A percentile compares a stretch with the other conserved stretches of the same genome.
phyloP scores from a whole-genome alignment of 2,329 filamentous ascomycete genomes.

The Aspergillus aculeatinus region DNA sequence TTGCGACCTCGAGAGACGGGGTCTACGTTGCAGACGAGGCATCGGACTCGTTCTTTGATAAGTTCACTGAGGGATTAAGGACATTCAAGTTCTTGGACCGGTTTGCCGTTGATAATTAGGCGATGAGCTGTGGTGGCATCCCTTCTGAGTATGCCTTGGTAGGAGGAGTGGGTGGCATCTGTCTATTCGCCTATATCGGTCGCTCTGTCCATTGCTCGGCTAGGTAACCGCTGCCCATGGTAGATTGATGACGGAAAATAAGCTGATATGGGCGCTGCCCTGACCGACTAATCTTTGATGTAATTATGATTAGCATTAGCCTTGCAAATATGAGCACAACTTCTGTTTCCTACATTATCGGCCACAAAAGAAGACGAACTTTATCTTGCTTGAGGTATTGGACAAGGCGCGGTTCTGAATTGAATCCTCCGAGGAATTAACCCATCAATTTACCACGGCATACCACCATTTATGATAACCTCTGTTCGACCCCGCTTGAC shows the following conservation, averaged over 20 bases:
- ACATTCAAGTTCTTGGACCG: slow-evolving; percentile 66
- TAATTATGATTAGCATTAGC: neutral
- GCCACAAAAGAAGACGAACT: too few species aligned
- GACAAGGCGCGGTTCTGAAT: too few species aligned
- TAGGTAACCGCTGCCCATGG: neutral
- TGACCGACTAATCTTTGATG: neutral
- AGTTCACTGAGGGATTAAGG: slow-evolving; percentile 59
- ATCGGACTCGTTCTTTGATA: slow-evolving; percentile 42
- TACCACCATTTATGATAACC: too few species aligned
- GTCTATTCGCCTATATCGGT: neutral
- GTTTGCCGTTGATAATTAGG: slow-evolving; percentile 55
- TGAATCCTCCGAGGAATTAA: too few species aligned
- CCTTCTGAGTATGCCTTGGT: neutral
- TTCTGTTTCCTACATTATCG: neutral
- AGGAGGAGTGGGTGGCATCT: neutral
- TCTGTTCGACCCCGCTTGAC: too few species aligned
- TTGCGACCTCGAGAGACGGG: slow-evolving; percentile 39
- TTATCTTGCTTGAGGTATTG: too few species aligned
- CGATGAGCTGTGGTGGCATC: neutral
- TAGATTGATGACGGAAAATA: neutral
- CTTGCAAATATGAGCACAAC: neutral
- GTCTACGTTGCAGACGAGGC: slow-evolving; percentile 35
- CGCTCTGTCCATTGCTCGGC: neutral
- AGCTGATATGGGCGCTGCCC: neutral
- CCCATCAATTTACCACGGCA: too few species aligned